These are phyloP conservation scores for Lojkania enalia DNA, from an alignment of 2,329 filamentous ascomycete genomes.

Conservation along the genomic window DNA sequence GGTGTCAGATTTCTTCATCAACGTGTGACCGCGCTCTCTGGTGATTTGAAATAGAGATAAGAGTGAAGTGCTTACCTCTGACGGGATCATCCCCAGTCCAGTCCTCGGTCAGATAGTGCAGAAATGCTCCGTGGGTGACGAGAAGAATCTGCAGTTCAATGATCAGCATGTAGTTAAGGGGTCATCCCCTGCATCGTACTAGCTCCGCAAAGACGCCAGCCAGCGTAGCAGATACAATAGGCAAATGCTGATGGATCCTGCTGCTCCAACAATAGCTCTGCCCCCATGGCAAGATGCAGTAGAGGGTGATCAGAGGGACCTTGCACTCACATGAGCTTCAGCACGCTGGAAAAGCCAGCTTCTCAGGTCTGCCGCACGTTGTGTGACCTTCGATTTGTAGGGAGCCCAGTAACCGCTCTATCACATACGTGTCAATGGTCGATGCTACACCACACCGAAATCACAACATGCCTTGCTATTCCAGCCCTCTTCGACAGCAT, in stretches of 20 bases:
- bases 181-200: slow-evolving; percentile 37
- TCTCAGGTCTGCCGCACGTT: slow-evolving; percentile 34
- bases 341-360: slow-evolving; percentile 32
- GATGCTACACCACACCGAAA: background rate
- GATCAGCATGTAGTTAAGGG: slow-evolving; percentile 52
- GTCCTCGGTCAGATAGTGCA: slow-evolving; percentile 85
- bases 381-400: slow-evolving; percentile 29
- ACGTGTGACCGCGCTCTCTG: background rate
- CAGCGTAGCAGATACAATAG: no score
- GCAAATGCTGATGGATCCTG: slow-evolving; percentile 60
- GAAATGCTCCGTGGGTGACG: slow-evolving; percentile 79
- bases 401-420: slow-evolving; percentile 40
- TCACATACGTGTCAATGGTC: background rate
- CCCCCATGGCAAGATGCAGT: slow-evolving; percentile 2
- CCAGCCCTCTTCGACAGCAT: slow-evolving; percentile 67
- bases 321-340: slow-evolving; percentile 28
- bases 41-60: background rate
- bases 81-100: slow-evolving; percentile 59
- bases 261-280: slow-evolving; percentile 39
- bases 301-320: background rate
- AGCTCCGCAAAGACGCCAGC: no score
- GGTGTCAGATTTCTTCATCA: background rate
- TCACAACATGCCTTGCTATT: slow-evolving; percentile 62
- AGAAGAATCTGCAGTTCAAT: slow-evolving; percentile 72
- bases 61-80: slow-evolving; percentile 19